phyloP scores from a whole-genome alignment of 345 rosid species.

The Atalantia buxifolia region DNA sequence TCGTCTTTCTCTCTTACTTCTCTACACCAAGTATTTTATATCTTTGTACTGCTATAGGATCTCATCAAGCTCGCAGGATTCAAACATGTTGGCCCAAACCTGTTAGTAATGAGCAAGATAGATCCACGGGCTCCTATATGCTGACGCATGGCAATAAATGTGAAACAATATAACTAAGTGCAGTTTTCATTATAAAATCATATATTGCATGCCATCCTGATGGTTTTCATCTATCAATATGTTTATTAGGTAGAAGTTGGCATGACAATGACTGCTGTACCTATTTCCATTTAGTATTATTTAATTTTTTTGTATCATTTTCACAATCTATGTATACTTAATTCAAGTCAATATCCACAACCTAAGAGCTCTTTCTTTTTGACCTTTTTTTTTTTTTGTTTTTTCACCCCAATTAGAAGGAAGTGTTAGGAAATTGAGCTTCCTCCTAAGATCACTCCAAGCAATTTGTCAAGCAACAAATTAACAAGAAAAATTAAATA shows the following conservation, averaged over 20 bases:
- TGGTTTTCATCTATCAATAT: neutral
- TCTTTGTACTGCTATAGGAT: neutral
- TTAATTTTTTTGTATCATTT: neutral
- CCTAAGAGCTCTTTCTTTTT: neutral
- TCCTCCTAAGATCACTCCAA: too few relatives aligned
- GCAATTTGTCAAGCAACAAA: too few relatives aligned
- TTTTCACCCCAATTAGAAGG: too few relatives aligned
- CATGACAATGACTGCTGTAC: neutral
- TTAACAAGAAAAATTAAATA: too few relatives aligned
- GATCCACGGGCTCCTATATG: neutral
- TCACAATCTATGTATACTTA: neutral
- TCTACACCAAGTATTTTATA: too few relatives aligned
- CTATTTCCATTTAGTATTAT: neutral
- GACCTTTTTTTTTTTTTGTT: neutral
- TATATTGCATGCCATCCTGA: neutral
- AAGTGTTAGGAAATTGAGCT: too few relatives aligned
- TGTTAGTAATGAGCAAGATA: neutral
- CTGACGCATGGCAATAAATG: neutral
- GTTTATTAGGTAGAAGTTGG: neutral
- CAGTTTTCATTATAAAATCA: neutral
- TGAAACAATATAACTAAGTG: neutral
- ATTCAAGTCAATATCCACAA: neutral
- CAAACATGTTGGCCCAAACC: neutral
- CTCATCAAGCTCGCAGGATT: neutral
- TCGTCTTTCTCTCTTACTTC: too few relatives aligned